Conservation (phyloP, 768 basidiomycete genomes). For the Obba rivulosa region DNA sequence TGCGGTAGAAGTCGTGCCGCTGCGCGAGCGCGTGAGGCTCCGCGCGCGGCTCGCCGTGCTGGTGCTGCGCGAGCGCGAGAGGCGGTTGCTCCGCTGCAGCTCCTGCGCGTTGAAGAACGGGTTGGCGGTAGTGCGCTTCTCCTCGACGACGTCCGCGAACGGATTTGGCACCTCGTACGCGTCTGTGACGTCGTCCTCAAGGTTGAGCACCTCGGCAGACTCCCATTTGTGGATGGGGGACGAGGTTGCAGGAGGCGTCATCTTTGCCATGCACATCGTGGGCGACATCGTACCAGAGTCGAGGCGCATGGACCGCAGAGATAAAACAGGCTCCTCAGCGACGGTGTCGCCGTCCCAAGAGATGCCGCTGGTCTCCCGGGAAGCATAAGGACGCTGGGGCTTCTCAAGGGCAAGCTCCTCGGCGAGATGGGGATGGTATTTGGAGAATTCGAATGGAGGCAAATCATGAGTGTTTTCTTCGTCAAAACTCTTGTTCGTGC, state of each 20-base stretch:
- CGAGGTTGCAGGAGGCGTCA: slow-evolving; percentile 52
- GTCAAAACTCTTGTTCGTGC: slow-evolving; percentile 35
- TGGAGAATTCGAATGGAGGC: slow-evolving; percentile 40
- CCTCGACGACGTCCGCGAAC: slow-evolving; percentile 24
- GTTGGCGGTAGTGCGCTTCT: slow-evolving; percentile 38
- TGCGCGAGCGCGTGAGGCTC: slow-evolving; percentile 11
- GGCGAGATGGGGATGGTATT: slow-evolving; percentile 50
- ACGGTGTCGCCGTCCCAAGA: slow-evolving; percentile 47
- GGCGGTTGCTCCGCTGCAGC: slow-evolving; percentile 11
- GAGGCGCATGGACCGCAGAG: slow-evolving; percentile 36
- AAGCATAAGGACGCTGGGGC: slow-evolving; percentile 40
- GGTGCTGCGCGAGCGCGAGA: slow-evolving; percentile 22
- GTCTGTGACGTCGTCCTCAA: slow-evolving; percentile 25
- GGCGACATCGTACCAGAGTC: slow-evolving; percentile 46
- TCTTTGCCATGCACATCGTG: slow-evolving; percentile 45
- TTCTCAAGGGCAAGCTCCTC: slow-evolving; percentile 41
- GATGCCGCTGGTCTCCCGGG: slow-evolving; percentile 36
- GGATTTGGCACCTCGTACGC: slow-evolving; percentile 28
- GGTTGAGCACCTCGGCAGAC: slow-evolving; percentile 57
- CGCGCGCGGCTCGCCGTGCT: slow-evolving; percentile 12
- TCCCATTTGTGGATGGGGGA: slow-evolving; percentile 59
- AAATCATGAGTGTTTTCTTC: slow-evolving; percentile 21
- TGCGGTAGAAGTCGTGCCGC: not conserved
- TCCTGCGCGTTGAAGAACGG: slow-evolving; percentile 39
- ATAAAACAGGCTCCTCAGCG: slow-evolving; percentile 45